Percentiles rank a stretch among this genome's conserved stretches.
These are phyloP conservation scores for Saccharomyces eubayanus DNA, from an alignment of 805 yeast genomes.

Conservation along the genomic window DNA sequence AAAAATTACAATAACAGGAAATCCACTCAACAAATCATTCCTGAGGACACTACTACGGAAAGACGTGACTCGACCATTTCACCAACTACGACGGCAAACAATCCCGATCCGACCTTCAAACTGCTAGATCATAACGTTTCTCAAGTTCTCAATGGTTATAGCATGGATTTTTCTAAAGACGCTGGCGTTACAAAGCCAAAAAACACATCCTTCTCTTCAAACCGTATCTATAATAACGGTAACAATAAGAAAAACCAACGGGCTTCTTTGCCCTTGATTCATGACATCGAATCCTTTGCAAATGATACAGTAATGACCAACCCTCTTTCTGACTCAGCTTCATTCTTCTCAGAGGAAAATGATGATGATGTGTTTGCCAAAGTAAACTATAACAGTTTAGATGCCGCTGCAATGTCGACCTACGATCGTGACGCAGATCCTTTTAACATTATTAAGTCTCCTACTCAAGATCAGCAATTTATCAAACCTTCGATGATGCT, in stretches of 20 bases:
- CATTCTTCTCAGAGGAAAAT: not conserved
- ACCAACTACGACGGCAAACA: not conserved
- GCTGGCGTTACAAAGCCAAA: not conserved
- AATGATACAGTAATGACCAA: not conserved
- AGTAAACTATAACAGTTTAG: not conserved
- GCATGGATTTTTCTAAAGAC: slow-evolving; percentile 13
- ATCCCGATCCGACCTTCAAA: not conserved
- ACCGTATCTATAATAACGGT: slow-evolving; percentile 4
- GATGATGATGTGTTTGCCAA: not conserved
- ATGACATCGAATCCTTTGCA: not conserved
- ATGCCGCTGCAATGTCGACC: not conserved
- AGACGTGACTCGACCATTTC: not conserved
- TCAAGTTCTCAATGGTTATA: slow-evolving; percentile 22
- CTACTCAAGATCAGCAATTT: slow-evolving; percentile 9
- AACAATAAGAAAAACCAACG: not conserved
- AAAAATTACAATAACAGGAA: not conserved
- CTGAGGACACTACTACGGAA: slow-evolving; percentile 4
- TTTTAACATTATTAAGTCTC: not conserved
- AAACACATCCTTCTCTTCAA: not conserved
- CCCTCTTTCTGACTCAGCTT: not conserved
- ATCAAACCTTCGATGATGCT: slow-evolving; percentile 27
- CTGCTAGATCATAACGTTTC: slow-evolving; percentile 17
- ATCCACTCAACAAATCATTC: not conserved
- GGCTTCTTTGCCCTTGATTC: not conserved
- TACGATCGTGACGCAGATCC: not conserved